Base-by-base conservation (phyloP, 2,329 filamentous ascomycete species). In the Atkinsonella hypoxylon region DNA sequence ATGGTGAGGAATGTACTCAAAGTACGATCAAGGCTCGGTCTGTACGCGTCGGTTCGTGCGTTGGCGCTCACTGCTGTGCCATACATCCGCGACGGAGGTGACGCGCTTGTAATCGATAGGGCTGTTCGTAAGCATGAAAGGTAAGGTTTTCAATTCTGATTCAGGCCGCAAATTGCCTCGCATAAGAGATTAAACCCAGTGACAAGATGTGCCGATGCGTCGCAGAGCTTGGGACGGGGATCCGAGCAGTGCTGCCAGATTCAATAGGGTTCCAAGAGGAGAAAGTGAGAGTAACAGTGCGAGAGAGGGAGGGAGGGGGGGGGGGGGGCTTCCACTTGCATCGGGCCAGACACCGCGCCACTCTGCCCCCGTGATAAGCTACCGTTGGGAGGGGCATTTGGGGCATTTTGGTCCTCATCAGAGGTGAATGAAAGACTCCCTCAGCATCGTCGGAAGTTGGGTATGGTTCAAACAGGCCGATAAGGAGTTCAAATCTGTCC, bases 121-220 rank as follows among this genome's bases (percentile, higher is more conserved):
- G 6, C 34, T 12, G 34, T 26, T 5, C 34, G 7, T 12, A 10
- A 12, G 9, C 15, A 36, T 36, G 34, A 36, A 12, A 6, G 4
- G 34, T 26, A 26, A 36, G 7, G 34, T 36, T 36, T 36, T 36
- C n/a, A 36, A 12, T 36, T 12, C 34, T 36, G 26, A 26, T 26
- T 26, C 26, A 5, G 26, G 4, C 26, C 7, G 26, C 26, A 26
- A 26, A 26, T 26, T 36, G 34, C 34, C 34, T 36, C 11, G 34
- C 34, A 9, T 12, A 36, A 36, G 30, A 60, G 47, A 51, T 59
- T 53, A 15, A 22, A 44, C 39, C 51, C 39, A 46, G 50, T 45
- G 22, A 34, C 41, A 49, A 34, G 40, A 31, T 52, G 51, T 53
- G 51, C 52, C 57, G 55, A 53, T 50, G 45, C 56, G 34, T 36